Evolutionary conservation across 1,284 basidiomycete genomes (phyloP).

Genomic region (Pseudozyma flocculosa): DNA sequence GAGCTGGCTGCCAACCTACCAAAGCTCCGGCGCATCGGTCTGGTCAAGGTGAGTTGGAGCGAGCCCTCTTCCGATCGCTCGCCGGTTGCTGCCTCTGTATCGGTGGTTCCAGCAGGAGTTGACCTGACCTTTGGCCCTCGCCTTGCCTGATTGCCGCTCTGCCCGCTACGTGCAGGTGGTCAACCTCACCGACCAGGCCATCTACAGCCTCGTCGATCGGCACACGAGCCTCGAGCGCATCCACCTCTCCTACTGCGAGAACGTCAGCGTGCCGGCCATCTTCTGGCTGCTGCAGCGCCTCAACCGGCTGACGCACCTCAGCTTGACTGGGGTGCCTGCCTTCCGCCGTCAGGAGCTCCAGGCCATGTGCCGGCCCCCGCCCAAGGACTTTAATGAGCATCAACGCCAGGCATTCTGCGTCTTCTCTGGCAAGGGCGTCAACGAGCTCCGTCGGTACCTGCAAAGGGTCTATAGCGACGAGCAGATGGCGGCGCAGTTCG

Average conservation of each 20-base stretch:
- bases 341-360: constrained; percentile 85
- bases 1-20: constrained; percentile 80
- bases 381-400: constrained; percentile 83
- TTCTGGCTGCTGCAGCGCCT: constrained; percentile 86
- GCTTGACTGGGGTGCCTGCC: constrained; percentile 89
- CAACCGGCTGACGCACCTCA: constrained; percentile 86
- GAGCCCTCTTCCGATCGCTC: too few relatives aligned
- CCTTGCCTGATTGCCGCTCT: background rate
- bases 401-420: constrained; percentile 95
- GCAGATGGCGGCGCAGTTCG: constrained; percentile 32
- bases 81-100: too few relatives aligned
- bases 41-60: constrained; percentile 83
- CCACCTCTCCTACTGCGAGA: constrained; percentile 95
- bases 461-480: constrained; percentile 39
- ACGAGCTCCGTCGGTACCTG: constrained; percentile 71
- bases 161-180: constrained; percentile 64
- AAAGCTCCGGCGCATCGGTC: constrained; percentile 88
- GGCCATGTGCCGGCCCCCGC: constrained; percentile 83
- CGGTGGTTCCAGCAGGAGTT: too few relatives aligned
- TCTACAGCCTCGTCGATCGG: constrained; percentile 75
- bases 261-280: constrained; percentile 86
- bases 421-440: constrained; percentile 88
- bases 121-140: too few relatives aligned
- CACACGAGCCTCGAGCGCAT: constrained; percentile 83
- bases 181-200: constrained; percentile 89